These are phyloP conservation scores for Scortechinia acanthostroma DNA, from an alignment of 2,329 filamentous ascomycete species.

Conservation along the genomic window DNA sequence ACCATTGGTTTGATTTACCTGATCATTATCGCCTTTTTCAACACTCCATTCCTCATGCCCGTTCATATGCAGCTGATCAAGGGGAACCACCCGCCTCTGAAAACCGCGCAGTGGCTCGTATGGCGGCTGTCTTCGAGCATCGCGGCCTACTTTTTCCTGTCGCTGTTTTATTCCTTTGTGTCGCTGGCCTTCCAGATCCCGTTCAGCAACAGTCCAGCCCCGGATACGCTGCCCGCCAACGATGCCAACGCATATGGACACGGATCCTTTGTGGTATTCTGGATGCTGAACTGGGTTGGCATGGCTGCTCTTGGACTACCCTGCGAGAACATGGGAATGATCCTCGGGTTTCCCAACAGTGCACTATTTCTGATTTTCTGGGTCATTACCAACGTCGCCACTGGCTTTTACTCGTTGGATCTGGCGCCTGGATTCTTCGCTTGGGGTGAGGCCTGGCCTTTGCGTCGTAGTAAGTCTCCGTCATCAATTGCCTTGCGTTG, in stretches of 20 bases:
- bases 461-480: constrained; percentile 39
- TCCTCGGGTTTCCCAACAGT: constrained; percentile 50
- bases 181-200: constrained; percentile 57
- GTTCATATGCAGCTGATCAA: constrained; percentile 52
- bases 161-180: constrained; percentile 55
- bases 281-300: constrained; percentile 55
- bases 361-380: constrained; percentile 60
- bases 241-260: constrained; percentile 46
- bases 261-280: constrained; percentile 53
- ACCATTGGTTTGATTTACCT: constrained; percentile 60
- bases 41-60: constrained; percentile 56
- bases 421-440: constrained; percentile 48
- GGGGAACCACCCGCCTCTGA: constrained; percentile 45
- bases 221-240: constrained; percentile 28
- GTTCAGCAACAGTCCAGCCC: constrained; percentile 38
- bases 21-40: constrained; percentile 63
- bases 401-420: constrained; percentile 50
- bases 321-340: constrained; percentile 58
- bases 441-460: constrained; percentile 58
- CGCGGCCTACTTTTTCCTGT: constrained; percentile 50
- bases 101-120: constrained; percentile 46
- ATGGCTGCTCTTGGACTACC: constrained; percentile 57
- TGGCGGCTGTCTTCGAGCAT: constrained; percentile 51
- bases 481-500: constrained; percentile 2
- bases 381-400: constrained; percentile 59